Percentiles rank a stretch among this genome's conserved stretches.
phyloP scores from a whole-genome alignment of 768 basidiomycete genomes.

The Cubamyces sp. region DNA sequence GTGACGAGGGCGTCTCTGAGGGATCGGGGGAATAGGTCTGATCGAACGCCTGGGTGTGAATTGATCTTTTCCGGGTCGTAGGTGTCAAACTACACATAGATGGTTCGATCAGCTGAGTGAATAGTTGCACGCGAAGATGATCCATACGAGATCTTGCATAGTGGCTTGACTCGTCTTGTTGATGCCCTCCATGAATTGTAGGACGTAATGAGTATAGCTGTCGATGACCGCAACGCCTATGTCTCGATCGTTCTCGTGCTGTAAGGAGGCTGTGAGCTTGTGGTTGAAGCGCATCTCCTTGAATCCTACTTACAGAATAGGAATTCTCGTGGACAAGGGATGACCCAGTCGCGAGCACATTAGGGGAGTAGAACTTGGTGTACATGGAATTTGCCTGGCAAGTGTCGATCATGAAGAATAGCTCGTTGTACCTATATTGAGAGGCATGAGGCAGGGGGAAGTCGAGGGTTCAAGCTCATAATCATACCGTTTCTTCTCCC shows the following conservation, averaged over 20 bases:
- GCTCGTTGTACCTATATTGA: constrained; percentile 81
- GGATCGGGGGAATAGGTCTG: constrained; percentile 73
- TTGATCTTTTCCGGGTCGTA: constrained; percentile 76
- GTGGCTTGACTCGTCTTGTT: constrained; percentile 87
- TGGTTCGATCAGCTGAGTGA: neutral
- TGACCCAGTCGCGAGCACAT: constrained; percentile 90
- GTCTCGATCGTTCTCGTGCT: constrained; percentile 94
- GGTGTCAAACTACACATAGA: constrained; percentile 66
- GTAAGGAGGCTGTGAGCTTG: neutral
- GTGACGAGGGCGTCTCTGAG: constrained; percentile 64
- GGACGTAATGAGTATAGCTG: constrained; percentile 88
- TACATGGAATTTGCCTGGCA: constrained; percentile 98
- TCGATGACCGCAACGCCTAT: constrained; percentile 97
- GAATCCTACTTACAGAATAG: constrained; percentile 70
- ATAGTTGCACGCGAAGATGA: neutral
- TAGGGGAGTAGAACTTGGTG: constrained; percentile 89
- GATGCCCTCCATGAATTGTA: constrained; percentile 89
- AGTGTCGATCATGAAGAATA: constrained; percentile 98
- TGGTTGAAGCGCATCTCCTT: neutral
- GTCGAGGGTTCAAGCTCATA: neutral
- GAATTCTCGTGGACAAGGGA: constrained; percentile 86
- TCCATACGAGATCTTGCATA: constrained; percentile 81
- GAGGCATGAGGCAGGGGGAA: neutral
- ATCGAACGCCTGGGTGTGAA: constrained; percentile 89
- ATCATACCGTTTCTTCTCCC: constrained; percentile 86